Evolutionary conservation across 1,284 basidiomycete species (phyloP), one percentile per base, ranked within the genome.

Genomic region (Cutaneotrichosporon cyanovorans): DNA sequence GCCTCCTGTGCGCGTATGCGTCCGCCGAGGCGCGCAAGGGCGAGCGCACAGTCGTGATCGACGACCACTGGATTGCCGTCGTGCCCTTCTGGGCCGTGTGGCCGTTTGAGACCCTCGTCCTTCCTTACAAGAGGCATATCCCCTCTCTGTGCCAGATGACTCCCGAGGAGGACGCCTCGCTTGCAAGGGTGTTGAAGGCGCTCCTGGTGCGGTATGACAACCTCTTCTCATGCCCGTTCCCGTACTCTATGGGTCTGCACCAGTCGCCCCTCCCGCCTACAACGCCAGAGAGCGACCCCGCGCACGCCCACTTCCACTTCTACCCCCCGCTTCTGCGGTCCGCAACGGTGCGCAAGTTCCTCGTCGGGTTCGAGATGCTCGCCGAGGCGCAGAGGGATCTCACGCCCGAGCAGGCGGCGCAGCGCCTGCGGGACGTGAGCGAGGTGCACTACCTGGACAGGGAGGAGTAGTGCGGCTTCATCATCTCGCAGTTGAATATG

Each of bases 11-110:
- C 61, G 85, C 89, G 45, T 93, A 96, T 59, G 85, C 82, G 4
- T 74, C 82, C 47, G 75, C 80, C 37, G 92, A 96, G 66, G 72
- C 83, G 0, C 60, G 65, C 11, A 71, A 75, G 5, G 72, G 76
- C 39, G 77, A 79, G 16, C 78, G 91, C 2, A 73, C 92, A 20
- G 83, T 95, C 2, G 69, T 82, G 28, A 22, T 57, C 3, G 61
- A 51, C 53, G 76, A 78, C 66, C 87, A 89, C 59, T 96, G 90
- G 80, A 76, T 88, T 5, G 88, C 84, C 0, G 65, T 96, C 5
- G 89, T 96, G 0, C 92, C 92, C 1, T 96, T 87, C 81, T 96
- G 92, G 92, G 92, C 91, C 2, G 80, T 82, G 23, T 97, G 92
- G 92, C 92, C 92, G 0, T 96, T 85, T 63, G 92, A 97, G 68